These are phyloP conservation scores for Mimosa bimucronata DNA, from an alignment of 306 rosid genomes.

Conservation along the genomic window DNA sequence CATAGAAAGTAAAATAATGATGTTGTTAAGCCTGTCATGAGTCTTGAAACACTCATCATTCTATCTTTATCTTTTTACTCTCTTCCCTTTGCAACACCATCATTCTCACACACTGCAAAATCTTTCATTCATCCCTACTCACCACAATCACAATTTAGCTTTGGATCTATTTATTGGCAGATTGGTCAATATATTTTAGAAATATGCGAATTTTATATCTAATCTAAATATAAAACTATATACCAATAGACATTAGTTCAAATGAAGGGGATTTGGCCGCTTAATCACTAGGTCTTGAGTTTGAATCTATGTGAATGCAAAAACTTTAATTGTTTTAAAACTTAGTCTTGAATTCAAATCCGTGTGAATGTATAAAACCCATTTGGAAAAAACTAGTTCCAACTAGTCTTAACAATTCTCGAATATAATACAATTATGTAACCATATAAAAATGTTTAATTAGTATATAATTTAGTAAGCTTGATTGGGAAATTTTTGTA, in stretches of 20 bases:
- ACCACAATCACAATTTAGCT: neutral
- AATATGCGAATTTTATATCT: neutral
- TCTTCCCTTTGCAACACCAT: constrained; percentile 3
- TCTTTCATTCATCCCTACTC: neutral
- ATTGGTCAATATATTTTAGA: neutral
- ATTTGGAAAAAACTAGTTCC: too few species aligned
- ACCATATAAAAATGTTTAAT: too few species aligned
- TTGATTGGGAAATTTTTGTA: neutral
- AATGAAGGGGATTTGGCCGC: too few species aligned
- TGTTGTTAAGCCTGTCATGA: neutral
- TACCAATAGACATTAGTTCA: too few species aligned
- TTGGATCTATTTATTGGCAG: neutral
- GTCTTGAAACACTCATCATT: constrained; percentile 12
- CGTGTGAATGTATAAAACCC: too few species aligned
- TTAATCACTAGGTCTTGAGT: too few species aligned
- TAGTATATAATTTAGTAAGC: neutral
- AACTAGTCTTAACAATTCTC: too few species aligned
- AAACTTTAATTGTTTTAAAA: too few species aligned
- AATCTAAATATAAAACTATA: too few species aligned
- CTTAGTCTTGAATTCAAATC: too few species aligned
- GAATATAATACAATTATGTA: too few species aligned
- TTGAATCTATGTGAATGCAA: too few species aligned
- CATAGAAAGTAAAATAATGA: constrained; percentile 4
- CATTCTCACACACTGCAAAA: neutral
- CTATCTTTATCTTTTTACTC: neutral